Base-by-base conservation (phyloP, 2,329 filamentous ascomycete genomes). In the Tolypocladium amazonense region DNA sequence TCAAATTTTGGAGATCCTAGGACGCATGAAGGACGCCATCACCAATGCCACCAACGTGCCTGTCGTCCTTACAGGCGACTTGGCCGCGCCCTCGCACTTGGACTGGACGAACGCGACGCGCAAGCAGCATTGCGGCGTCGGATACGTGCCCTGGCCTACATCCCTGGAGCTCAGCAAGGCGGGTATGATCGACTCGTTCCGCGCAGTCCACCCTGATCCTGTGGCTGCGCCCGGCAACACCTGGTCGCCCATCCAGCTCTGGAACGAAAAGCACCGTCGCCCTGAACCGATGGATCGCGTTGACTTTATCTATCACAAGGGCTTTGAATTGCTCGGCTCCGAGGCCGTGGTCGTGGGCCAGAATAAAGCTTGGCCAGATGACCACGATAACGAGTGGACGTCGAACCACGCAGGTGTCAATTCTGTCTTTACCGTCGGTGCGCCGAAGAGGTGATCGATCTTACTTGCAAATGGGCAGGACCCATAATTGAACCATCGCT, bases 71-170 rank as follows among this genome's bases (percentile, higher is more conserved):
- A 66, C 72, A 0, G 76, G 76, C 25, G 76, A 78, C 63, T 75
- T 77, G 61, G 77, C 77, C 62, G 74, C 76, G 1, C 75, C n/a
- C 0, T 77, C 76, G 23, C 75, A 77, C 54, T 68, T 77, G 2
- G 76, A 78, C 67, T 78, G 71, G 66, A 72, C 69, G 4, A 69
- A 74, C 6, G 68, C 64, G 6, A 64, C 68, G 1, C 65, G 65
- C 35, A 63, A 70, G 5, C 68, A 67, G 60, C 70, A 77, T 65
- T 77, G 75, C 59, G 73, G 72, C 12, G 69, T 69, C 52, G 67
- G 63, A 5, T 60, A 65, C 45, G 64, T 76, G 4, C 64, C 64
- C 11, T 77, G 76, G 76, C 76, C 76, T 3, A 75, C 72, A 0
- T 77, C 76, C 0, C 62, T 65, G 3, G 63, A 70, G 7, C 71